Conservation (phyloP, 768 basidiomycete genomes). For the Mycena metata region DNA sequence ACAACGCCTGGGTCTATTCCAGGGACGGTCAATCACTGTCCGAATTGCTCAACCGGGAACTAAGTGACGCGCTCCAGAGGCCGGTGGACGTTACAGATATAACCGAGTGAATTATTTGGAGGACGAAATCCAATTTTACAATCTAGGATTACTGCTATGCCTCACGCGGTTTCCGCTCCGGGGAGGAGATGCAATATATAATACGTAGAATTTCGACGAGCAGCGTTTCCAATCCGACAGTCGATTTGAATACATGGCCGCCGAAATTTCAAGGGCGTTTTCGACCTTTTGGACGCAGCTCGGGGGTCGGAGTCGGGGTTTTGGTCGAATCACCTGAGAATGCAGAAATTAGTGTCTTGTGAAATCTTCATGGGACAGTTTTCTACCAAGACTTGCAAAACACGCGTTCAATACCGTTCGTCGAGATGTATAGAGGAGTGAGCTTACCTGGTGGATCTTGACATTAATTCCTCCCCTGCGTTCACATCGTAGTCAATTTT, state of each 20-base stretch:
- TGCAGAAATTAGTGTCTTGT: too few relatives aligned
- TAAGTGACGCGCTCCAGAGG: conserved; percentile 58
- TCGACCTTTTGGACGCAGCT: conserved; percentile 3
- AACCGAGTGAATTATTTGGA: conserved; percentile 5
- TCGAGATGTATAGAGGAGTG: background rate
- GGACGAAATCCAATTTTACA: too few relatives aligned
- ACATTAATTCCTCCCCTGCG: conserved; percentile 32
- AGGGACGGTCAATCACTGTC: conserved; percentile 75
- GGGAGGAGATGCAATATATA: too few relatives aligned
- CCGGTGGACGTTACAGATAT: conserved; percentile 41
- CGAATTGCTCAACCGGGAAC: conserved; percentile 76
- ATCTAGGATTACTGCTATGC: too few relatives aligned
- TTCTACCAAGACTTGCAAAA: background rate
- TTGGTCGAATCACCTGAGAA: background rate
- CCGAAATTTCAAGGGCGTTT: background rate
- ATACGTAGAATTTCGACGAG: too few relatives aligned
- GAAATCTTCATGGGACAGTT: too few relatives aligned
- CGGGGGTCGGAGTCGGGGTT: background rate
- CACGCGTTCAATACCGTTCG: background rate
- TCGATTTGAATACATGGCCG: too few relatives aligned
- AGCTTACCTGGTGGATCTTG: conserved; percentile 19
- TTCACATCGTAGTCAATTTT: background rate
- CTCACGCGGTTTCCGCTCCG: too few relatives aligned
- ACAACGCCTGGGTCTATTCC: conserved; percentile 80
- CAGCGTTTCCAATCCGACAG: too few relatives aligned